phyloP scores from a whole-genome alignment of 169 alveolate species.

The Amoebophrya sp. region DNA sequence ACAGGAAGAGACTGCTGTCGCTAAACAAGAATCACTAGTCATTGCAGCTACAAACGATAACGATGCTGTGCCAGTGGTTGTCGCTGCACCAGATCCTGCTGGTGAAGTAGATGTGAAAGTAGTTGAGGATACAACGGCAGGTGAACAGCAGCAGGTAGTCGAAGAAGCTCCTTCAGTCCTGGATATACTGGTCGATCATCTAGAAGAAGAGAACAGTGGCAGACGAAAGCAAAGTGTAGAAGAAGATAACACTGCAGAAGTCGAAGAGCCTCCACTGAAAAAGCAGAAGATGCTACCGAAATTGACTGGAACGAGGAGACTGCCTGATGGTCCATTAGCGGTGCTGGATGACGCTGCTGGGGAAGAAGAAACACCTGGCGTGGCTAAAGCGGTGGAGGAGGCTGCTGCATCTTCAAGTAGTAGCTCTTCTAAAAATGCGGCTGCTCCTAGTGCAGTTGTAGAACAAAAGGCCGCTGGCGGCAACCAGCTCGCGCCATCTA shows the following conservation, averaged over 20 bases:
- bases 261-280: background rate
- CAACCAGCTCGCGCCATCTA: too few relatives aligned
- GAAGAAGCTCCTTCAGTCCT: background rate
- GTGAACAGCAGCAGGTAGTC: background rate
- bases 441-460: too few relatives aligned
- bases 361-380: background rate
- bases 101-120: too few relatives aligned
- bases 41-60: too few relatives aligned
- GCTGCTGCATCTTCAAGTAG: too few relatives aligned
- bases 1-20: too few relatives aligned
- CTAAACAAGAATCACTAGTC: too few relatives aligned
- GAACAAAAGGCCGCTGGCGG: too few relatives aligned
- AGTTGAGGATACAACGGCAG: background rate
- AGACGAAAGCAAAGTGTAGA: background rate
- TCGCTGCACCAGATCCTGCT: too few relatives aligned
- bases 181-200: background rate
- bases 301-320: background rate
- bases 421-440: too few relatives aligned
- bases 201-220: background rate
- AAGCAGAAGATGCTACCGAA: background rate
- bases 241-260: background rate
- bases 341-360: background rate
- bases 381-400: background rate
- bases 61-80: too few relatives aligned
- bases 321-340: background rate